Percentiles rank a stretch among this genome's conserved stretches.
Conservation (phyloP, 371 early-diverging fungal species). For the Encephalitozoon romaleae region DNA sequence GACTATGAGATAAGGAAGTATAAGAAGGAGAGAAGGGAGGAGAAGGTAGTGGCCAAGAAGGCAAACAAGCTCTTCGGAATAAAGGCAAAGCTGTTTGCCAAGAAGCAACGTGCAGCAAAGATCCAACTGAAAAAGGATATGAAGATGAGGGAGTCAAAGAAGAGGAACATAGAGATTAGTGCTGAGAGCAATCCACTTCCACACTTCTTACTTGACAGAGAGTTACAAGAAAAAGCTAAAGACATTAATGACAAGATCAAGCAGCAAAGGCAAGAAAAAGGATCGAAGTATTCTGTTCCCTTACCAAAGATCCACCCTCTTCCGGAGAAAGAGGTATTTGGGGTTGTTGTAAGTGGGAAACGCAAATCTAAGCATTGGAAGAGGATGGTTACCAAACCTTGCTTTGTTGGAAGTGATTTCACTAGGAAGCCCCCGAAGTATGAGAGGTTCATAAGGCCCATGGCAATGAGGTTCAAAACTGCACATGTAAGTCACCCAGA, state of each 20-base stretch:
- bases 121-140: conserved; percentile 92
- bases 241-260: conserved; percentile 94
- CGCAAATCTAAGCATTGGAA: conserved; percentile 87
- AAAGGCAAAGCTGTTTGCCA: conserved; percentile 94
- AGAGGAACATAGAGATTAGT: conserved; percentile 77
- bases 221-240: conserved; percentile 75
- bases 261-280: conserved; percentile 97
- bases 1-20: conserved; percentile 86
- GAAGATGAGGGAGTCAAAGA: conserved; percentile 81
- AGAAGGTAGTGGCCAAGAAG: conserved; percentile 74
- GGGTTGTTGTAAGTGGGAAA: conserved; percentile 90
- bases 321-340: conserved; percentile 96
- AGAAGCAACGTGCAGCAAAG: conserved; percentile 95
- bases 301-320: conserved; percentile 93
- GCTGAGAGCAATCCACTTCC: conserved; percentile 83
- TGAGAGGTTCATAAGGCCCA: conserved; percentile 97
- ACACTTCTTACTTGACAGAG: conserved; percentile 94
- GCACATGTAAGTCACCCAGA: conserved; percentile 98
- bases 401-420: conserved; percentile 96
- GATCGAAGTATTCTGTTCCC: conserved; percentile 91
- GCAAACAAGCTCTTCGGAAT: conserved; percentile 92
- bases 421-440: conserved; percentile 99
- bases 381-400: conserved; percentile 95
- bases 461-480: conserved; percentile 93
- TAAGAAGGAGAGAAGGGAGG: conserved; percentile 85